Evolutionary conservation across 116 monocot genomes (phyloP).

Genomic region (Posidonia oceanica): DNA sequence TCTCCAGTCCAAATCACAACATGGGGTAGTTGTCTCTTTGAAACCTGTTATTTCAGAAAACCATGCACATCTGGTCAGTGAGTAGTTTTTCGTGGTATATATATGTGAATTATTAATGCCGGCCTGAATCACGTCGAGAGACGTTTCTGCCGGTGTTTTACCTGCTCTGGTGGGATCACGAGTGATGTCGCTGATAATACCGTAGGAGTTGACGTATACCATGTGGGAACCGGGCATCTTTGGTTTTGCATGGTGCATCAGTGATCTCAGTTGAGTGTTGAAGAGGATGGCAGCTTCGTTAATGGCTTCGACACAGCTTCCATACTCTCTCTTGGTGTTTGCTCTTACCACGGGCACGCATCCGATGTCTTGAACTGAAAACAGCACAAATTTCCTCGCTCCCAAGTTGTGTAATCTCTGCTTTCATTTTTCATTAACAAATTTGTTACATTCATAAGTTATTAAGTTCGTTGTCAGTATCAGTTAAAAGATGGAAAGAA

Average conservation of each 20-base stretch:
- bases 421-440: not conserved
- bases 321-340: conserved; percentile 9
- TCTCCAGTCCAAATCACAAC: conserved; percentile 27
- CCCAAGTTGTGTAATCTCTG: conserved; percentile 42
- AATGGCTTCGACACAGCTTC: conserved; percentile 37
- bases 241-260: conserved; percentile 6
- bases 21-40: conserved; percentile 21
- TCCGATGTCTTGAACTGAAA: conserved; percentile 42
- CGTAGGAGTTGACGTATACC: conserved; percentile 43
- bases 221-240: conserved; percentile 28
- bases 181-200: conserved; percentile 41
- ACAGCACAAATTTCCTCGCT: conserved; percentile 52
- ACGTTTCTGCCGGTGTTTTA: not conserved
- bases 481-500: no score
- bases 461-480: no score
- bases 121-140: no score
- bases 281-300: conserved; percentile 43
- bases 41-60: conserved; percentile 19
- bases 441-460: no score
- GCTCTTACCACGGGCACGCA: conserved; percentile 43
- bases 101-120: no score
- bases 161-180: conserved; percentile 20
- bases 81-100: no score
- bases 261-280: conserved; percentile 26
- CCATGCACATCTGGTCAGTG: no score